These are phyloP conservation scores for Teratosphaeria viscida DNA, from an alignment of 2,329 filamentous ascomycete genomes.

Conservation along the genomic window DNA sequence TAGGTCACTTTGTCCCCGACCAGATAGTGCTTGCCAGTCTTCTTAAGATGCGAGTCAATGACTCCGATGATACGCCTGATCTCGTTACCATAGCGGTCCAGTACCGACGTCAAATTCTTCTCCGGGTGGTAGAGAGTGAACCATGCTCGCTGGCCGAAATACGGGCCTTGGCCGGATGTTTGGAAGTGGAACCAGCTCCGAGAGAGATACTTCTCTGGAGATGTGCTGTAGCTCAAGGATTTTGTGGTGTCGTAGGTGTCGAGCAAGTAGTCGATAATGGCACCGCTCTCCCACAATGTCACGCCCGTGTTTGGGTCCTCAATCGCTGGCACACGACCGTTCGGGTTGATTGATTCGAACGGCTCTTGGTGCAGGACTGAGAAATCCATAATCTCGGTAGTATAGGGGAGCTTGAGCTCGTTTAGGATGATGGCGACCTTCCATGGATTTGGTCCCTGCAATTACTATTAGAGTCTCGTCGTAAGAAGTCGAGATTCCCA, in stretches of 20 bases:
- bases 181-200: constrained; percentile 27
- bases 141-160: constrained; percentile 32
- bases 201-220: constrained; percentile 15
- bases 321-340: constrained; percentile 35
- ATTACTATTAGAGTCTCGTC: not conserved
- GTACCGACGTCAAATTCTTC: constrained; percentile 29
- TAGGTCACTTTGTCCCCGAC: constrained; percentile 35
- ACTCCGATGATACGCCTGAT: constrained; percentile 36
- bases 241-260: constrained; percentile 25
- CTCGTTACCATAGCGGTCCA: constrained; percentile 38
- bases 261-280: constrained; percentile 22
- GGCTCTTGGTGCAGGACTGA: constrained; percentile 30
- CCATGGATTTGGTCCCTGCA: constrained; percentile 31
- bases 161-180: constrained; percentile 23
- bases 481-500: not conserved
- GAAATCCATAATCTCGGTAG: constrained; percentile 27
- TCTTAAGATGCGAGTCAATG: constrained; percentile 30
- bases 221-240: constrained; percentile 17
- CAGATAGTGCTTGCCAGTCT: constrained; percentile 27
- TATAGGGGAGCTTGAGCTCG: constrained; percentile 35
- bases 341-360: constrained; percentile 34
- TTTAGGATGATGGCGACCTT: constrained; percentile 38
- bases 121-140: constrained; percentile 29
- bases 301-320: constrained; percentile 36
- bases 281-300: constrained; percentile 23